Evolutionary conservation across 768 basidiomycete genomes (phyloP), one percentile per base, ranked within the genome.

Genomic region (Phylloporus sp.): DNA sequence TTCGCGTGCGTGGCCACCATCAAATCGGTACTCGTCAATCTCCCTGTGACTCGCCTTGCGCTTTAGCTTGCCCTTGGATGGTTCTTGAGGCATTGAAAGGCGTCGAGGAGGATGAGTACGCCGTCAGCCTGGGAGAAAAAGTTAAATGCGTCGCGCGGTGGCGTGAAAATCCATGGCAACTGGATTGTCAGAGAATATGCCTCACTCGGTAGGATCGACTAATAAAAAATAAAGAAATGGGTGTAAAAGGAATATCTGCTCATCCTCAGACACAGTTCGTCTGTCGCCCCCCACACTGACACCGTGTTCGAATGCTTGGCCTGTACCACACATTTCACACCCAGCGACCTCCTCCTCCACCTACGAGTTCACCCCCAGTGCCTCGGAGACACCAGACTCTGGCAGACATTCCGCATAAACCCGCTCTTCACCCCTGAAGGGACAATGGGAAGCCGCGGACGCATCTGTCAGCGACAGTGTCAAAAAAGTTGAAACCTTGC

Each of bases 1-100:
- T 64, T 88, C 87, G 49, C 84, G 73, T 29, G 80, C 75, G 63
- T 84, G 80, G 49, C 68, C 72, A 23, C 73, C 73, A 59, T 80
- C 80, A 61, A 77, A 76, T 50, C 73, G 61, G 59, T 72, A 75
- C 29, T 81, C 77, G 4, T 80, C 80, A 28, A 72, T 46, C 36
- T 82, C 81, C 53, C 76, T 77, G 35, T 78, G 74, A 51, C 71
- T 75, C 2, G 72, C 54, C 41, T 75, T 74, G 43, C 81, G 76
- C 53, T 78, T 81, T 38, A 78, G 60, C 61, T 75, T 81, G 27
- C 70, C 59, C 61, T 79, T 80, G 18, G 75, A 72, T 1, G 73
- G 75, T 63, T 84, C 83, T 47, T 74, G 75, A 32, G 83, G 81
- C 83, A 85, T 85, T 32, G 45, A 50, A 41, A 15, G 50, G 20